Conservation (phyloP, 495 filamentous ascomycete species). For the Halenospora varia region DNA sequence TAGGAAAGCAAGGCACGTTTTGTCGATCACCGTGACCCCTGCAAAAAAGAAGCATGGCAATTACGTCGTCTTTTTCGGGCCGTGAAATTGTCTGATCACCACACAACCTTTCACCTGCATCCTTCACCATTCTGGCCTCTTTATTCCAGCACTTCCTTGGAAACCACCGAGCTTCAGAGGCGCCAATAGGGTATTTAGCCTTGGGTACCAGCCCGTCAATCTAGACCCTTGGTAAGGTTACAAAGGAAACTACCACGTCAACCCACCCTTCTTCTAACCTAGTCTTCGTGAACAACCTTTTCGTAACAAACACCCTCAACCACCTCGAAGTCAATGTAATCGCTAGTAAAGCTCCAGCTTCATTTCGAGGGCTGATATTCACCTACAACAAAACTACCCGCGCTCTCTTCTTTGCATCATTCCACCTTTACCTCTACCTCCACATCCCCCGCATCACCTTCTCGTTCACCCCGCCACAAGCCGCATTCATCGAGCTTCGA, state of each 20-base stretch:
- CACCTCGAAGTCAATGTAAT: slow-evolving; percentile 4
- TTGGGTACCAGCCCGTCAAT: neutral
- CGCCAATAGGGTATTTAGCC: neutral
- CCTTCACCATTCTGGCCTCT: neutral
- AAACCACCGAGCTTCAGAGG: neutral
- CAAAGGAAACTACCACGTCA: neutral
- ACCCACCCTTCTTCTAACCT: neutral
- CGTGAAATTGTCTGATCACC: neutral
- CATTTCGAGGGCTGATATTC: neutral
- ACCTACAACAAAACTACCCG: neutral
- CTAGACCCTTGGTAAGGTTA: neutral
- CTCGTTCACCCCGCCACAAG: neutral
- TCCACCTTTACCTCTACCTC: neutral
- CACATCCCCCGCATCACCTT: neutral
- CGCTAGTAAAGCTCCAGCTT: slow-evolving; percentile 9
- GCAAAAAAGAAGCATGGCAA: neutral
- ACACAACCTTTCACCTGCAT: neutral
- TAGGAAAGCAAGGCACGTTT: neutral
- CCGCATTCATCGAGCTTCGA: neutral
- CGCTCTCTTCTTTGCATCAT: neutral
- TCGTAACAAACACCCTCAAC: neutral
- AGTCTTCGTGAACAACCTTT: neutral
- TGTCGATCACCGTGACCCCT: neutral
- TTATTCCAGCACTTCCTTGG: neutral
- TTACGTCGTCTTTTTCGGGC: neutral